A percentile compares a stretch with the other conserved stretches of the same genome.
Evolutionary conservation across 306 rosid genomes (phyloP).

Genomic region (Rubus idaeus): DNA sequence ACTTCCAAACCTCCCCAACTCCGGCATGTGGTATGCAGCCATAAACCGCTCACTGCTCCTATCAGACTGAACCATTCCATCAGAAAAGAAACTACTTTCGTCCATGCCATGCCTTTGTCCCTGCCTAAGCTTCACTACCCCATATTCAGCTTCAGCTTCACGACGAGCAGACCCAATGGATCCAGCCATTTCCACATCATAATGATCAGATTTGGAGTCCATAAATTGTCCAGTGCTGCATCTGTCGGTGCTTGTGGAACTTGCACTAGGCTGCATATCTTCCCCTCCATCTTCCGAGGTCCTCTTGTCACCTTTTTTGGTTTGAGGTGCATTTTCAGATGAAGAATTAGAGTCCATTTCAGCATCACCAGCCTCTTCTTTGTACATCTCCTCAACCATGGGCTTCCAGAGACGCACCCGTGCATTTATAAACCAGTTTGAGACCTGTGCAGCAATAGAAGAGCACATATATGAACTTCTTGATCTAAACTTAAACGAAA

Average conservation of each 20-base stretch:
- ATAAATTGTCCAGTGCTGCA: slow-evolving; percentile 44
- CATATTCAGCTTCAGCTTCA: slow-evolving; percentile 40
- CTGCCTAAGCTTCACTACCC: slow-evolving; percentile 37
- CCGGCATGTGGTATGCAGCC: slow-evolving; percentile 61
- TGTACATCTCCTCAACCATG: slow-evolving; percentile 90
- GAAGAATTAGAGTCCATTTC: slow-evolving; percentile 68
- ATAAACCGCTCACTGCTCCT: slow-evolving; percentile 44
- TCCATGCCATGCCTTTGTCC: slow-evolving; percentile 49
- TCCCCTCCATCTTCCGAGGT: slow-evolving; percentile 44
- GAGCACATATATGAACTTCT: background rate
- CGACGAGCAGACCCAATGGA: slow-evolving; percentile 32
- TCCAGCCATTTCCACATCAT: slow-evolving; percentile 43
- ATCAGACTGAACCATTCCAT: slow-evolving; percentile 41
- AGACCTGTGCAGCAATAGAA: slow-evolving; percentile 45
- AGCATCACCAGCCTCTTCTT: slow-evolving; percentile 63
- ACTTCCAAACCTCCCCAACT: slow-evolving; percentile 51
- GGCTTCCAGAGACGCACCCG: slow-evolving; percentile 92
- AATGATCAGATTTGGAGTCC: slow-evolving; percentile 48
- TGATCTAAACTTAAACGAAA: background rate
- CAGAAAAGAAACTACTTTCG: slow-evolving; percentile 43
- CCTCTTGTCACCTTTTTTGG: slow-evolving; percentile 46
- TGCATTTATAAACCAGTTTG: slow-evolving; percentile 90
- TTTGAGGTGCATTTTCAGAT: slow-evolving; percentile 57
- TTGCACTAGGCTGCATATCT: slow-evolving; percentile 55
- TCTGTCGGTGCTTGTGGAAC: slow-evolving; percentile 47